A percentile compares a stretch with the other conserved stretches of the same genome.
Evolutionary conservation across 2,329 filamentous ascomycete species (phyloP).

Genomic region (Fusarium virguliforme): DNA sequence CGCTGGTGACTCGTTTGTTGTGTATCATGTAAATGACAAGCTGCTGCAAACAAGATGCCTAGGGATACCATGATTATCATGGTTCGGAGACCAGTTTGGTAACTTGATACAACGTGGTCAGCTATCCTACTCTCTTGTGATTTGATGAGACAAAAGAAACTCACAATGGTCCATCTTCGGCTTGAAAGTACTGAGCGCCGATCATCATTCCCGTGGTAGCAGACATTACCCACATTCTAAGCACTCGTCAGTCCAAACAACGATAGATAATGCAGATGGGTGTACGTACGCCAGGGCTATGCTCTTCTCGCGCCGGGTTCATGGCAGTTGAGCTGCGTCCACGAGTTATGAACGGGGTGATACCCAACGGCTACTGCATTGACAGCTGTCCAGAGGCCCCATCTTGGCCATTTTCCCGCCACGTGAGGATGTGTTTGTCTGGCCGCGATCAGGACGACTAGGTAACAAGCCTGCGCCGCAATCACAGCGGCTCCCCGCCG

Average conservation of each 20-base stretch:
- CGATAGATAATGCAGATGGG: not conserved
- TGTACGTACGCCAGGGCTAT: constrained; percentile 64
- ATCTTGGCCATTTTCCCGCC: constrained; percentile 63
- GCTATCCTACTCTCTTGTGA: not conserved
- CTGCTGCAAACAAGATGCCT: constrained; percentile 61
- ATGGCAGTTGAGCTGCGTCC: constrained; percentile 68
- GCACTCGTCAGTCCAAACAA: not conserved
- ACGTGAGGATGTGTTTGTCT: constrained; percentile 54
- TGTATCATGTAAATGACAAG: constrained; percentile 58
- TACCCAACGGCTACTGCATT: constrained; percentile 69
- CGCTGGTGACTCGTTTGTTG: constrained; percentile 54
- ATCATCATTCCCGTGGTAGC: constrained; percentile 67
- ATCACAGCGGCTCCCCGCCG: constrained; percentile 38
- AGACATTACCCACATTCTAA: constrained; percentile 65
- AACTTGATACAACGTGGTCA: constrained; percentile 51
- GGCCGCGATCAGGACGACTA: constrained; percentile 13
- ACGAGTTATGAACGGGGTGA: constrained; percentile 69
- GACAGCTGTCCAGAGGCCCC: constrained; percentile 67
- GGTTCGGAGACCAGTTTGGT: constrained; percentile 61
- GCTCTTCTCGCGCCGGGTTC: constrained; percentile 47
- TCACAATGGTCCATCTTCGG: constrained; percentile 60
- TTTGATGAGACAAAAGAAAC: constrained; percentile 3
- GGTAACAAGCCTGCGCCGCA: constrained; percentile 20
- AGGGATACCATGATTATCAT: constrained; percentile 63
- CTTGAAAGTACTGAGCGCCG: constrained; percentile 66